Conservation (phyloP, 768 basidiomycete genomes). For the Rhizopogon roseolus region DNA sequence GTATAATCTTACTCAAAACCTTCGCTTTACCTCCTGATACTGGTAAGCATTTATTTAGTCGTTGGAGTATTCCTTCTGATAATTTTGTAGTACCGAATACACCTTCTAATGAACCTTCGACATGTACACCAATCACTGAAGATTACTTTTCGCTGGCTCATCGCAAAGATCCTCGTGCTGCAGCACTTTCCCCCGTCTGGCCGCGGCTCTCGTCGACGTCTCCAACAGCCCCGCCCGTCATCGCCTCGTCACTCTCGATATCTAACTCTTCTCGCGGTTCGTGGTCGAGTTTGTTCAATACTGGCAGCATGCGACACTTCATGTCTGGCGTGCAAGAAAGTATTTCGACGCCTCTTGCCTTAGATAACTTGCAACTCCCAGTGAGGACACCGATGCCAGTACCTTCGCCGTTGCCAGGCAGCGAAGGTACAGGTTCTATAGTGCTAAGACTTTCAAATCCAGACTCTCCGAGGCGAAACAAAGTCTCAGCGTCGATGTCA, state of each 20-base stretch:
- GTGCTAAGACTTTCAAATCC: conserved; percentile 16
- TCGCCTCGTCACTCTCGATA: conserved; percentile 38
- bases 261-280: conserved; percentile 70
- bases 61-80: background rate
- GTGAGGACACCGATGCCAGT: conserved; percentile 11
- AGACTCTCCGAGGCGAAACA: conserved; percentile 24
- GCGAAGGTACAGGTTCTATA: conserved; percentile 8
- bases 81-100: conserved; percentile 4
- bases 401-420: conserved; percentile 20
- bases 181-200: conserved; percentile 47
- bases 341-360: conserved; percentile 31
- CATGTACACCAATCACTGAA: conserved; percentile 21
- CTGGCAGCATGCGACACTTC: conserved; percentile 63
- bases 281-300: conserved; percentile 76
- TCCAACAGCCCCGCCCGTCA: conserved; percentile 33
- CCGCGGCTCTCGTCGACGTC: conserved; percentile 43
- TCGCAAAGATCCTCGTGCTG: conserved; percentile 32
- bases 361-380: conserved; percentile 11
- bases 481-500: conserved; percentile 18
- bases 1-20: conserved; percentile 60
- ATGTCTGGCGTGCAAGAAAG: conserved; percentile 57
- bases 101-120: conserved; percentile 14
- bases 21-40: conserved; percentile 7
- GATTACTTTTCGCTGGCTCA: conserved; percentile 57
- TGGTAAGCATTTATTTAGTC: conserved; percentile 5